Conservation (phyloP, 805 yeast species). For the Lachancea cidri region DNA sequence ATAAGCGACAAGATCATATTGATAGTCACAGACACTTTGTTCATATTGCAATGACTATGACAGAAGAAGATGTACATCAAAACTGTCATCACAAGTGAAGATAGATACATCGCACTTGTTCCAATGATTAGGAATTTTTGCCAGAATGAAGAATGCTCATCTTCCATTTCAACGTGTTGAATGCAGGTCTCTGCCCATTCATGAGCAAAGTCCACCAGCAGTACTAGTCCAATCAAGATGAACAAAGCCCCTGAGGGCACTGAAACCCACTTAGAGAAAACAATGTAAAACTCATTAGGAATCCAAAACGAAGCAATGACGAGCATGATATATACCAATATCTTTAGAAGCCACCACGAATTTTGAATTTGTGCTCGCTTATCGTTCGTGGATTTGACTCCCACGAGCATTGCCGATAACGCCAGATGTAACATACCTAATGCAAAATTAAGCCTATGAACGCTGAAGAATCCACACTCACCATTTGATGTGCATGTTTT, state of each 20-base stretch:
- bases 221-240: slow-evolving; percentile 81
- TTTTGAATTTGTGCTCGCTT: slow-evolving; percentile 83
- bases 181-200: slow-evolving; percentile 98
- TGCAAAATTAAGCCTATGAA: slow-evolving; percentile 87
- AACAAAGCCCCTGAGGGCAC: slow-evolving; percentile 79
- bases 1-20: slow-evolving; percentile 63
- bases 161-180: slow-evolving; percentile 81
- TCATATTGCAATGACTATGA: slow-evolving; percentile 76
- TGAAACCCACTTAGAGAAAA: slow-evolving; percentile 89
- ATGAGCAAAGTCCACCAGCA: slow-evolving; percentile 94
- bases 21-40: slow-evolving; percentile 77
- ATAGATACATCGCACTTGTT: slow-evolving; percentile 77
- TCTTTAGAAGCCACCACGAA: slow-evolving; percentile 83
- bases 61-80: slow-evolving; percentile 83
- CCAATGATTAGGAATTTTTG: slow-evolving; percentile 77
- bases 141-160: slow-evolving; percentile 61
- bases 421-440: slow-evolving; percentile 73
- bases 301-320: slow-evolving; percentile 63
- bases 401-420: slow-evolving; percentile 60
- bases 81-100: slow-evolving; percentile 64
- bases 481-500: slow-evolving; percentile 75
- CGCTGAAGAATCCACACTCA: slow-evolving; percentile 90
- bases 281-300: slow-evolving; percentile 80
- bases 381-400: slow-evolving; percentile 71
- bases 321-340: slow-evolving; percentile 52